phyloP scores from a whole-genome alignment of 1,284 basidiomycete genomes.

The Trametes sp. region DNA sequence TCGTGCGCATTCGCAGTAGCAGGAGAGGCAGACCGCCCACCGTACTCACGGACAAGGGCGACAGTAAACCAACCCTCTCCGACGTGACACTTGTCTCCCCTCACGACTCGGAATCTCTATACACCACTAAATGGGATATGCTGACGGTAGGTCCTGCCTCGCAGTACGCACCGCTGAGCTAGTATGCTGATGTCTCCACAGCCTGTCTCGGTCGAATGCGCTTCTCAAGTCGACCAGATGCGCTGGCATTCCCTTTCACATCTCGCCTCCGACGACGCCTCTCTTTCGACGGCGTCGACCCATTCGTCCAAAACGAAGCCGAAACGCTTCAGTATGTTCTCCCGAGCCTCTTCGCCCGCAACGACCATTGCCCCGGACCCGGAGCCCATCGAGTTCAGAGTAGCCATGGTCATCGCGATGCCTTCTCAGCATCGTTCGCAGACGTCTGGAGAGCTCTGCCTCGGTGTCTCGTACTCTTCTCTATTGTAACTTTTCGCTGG shows the following conservation, averaged over 20 bases:
- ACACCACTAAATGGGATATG: neutral
- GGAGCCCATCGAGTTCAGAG: neutral
- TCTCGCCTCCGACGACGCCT: neutral
- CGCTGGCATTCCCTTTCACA: neutral
- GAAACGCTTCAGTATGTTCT: slow-evolving; percentile 4
- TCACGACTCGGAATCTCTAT: neutral
- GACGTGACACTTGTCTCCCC: slow-evolving; percentile 1
- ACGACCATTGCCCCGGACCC: neutral
- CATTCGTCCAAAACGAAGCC: neutral
- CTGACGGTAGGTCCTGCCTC: neutral
- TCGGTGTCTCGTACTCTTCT: slow-evolving; percentile 1
- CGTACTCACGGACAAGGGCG: neutral
- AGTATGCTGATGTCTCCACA: neutral
- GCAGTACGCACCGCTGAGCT: neutral
- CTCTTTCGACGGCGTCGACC: neutral
- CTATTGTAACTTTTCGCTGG: neutral
- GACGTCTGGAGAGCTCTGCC: slow-evolving; percentile 2
- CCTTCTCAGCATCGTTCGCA: neutral
- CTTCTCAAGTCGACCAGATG: neutral
- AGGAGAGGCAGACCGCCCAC: neutral
- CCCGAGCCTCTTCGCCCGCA: slow-evolving; percentile 1
- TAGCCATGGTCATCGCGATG: slow-evolving; percentile 10
- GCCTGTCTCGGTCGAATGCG: slow-evolving; percentile 7
- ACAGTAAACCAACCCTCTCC: neutral
- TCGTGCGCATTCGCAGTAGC: slow-evolving; percentile 8